Percentiles rank a stretch among this genome's conserved stretches.
phyloP scores from a whole-genome alignment of 352 stramenopile genomes.

The Pilasporangium apinafurcum region DNA sequence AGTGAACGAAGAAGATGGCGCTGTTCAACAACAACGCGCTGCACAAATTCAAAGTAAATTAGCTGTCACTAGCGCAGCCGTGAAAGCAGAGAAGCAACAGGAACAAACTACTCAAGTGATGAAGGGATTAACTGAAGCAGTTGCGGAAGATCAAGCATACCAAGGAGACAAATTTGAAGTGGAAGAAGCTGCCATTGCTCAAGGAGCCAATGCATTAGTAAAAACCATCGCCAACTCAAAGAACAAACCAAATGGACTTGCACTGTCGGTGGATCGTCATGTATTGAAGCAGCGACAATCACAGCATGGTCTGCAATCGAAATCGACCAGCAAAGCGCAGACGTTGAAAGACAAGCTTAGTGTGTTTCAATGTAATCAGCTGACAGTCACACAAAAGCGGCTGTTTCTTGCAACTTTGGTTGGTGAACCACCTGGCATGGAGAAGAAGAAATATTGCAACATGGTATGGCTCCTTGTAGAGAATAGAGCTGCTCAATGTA shows the following conservation, averaged over 20 bases:
- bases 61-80: conserved; percentile 10
- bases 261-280: conserved; percentile 23
- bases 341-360: conserved; percentile 55
- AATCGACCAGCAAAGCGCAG: conserved; percentile 17
- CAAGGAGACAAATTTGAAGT: conserved; percentile 49
- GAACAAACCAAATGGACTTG: not conserved
- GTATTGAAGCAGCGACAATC: conserved; percentile 20
- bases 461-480: conserved; percentile 11
- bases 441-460: conserved; percentile 12
- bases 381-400: conserved; percentile 51
- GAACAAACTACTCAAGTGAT: no score
- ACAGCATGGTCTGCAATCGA: conserved; percentile 11
- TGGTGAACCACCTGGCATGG: conserved; percentile 5
- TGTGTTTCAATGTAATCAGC: conserved; percentile 48
- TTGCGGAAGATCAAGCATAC: conserved; percentile 21
- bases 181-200: conserved; percentile 19
- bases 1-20: conserved; percentile 28
- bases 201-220: not conserved
- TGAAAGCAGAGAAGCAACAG: conserved; percentile 21
- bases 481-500: no score
- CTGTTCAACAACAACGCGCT: conserved; percentile 6
- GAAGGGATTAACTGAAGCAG: no score
- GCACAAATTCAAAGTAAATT: conserved; percentile 19
- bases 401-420: conserved; percentile 55
- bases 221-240: not conserved